phyloP scores from a whole-genome alignment of 305 asterid genomes.

The Fraxinus baroniana region DNA sequence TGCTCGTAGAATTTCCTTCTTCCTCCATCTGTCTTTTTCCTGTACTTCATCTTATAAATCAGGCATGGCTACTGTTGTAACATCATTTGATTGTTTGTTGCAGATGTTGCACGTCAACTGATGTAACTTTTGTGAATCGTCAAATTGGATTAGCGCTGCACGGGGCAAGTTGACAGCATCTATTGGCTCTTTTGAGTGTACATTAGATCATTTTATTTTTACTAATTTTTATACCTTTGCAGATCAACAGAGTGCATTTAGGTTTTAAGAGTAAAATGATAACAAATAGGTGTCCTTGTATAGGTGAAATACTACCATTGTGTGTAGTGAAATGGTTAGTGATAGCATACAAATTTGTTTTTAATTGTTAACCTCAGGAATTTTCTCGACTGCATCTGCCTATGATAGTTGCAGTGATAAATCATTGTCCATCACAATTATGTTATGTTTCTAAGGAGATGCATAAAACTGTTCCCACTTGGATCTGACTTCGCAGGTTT shows the following conservation, averaged over 20 bases:
- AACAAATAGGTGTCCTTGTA: not conserved
- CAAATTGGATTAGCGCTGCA: not conserved
- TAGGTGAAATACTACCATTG: not conserved
- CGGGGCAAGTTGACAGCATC: not conserved
- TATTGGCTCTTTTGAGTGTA: not conserved
- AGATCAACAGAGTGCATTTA: not conserved
- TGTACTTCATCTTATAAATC: not conserved
- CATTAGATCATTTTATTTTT: not conserved
- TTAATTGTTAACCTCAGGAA: not conserved
- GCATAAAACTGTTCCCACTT: not conserved
- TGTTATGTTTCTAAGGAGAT: not conserved
- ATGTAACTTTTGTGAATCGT: constrained; percentile 61
- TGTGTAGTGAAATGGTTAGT: not conserved
- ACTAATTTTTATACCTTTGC: not conserved
- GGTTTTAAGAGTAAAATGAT: not conserved
- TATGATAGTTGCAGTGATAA: not conserved
- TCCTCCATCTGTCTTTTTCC: not conserved
- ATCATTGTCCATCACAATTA: not conserved
- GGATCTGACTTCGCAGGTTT: not conserved
- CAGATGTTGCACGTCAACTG: constrained; percentile 82
- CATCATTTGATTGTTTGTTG: constrained; percentile 23
- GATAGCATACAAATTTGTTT: not conserved
- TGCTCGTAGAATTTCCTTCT: not conserved
- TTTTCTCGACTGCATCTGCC: not conserved
- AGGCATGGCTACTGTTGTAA: not conserved